Evolutionary conservation across 2,329 filamentous ascomycete genomes (phyloP).

Genomic region (Metarhizium brunneum): DNA sequence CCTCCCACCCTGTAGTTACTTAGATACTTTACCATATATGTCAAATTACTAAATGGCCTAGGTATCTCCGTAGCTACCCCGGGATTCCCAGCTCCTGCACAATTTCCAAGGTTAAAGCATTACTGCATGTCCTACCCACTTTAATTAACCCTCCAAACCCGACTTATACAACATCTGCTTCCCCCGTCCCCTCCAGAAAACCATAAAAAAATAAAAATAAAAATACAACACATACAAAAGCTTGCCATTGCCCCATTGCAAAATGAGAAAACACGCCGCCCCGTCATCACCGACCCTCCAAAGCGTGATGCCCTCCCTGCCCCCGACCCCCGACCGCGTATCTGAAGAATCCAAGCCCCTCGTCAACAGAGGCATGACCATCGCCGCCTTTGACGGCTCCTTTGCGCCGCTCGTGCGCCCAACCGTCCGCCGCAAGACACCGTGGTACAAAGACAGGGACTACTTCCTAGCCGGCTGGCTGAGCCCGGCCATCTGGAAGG

Average conservation of each 20-base stretch:
- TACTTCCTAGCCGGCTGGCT: conserved; percentile 17
- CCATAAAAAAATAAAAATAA: no score
- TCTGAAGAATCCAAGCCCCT: not conserved
- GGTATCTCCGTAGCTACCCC: not conserved
- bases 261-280: not conserved
- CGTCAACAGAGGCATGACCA: not conserved
- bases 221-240: no score
- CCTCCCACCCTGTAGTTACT: no score
- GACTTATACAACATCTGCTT: no score
- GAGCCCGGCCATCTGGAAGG: conserved; percentile 15
- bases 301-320: not conserved
- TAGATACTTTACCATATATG: no score
- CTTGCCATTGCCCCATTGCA: no score
- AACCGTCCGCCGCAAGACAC: conserved; percentile 7
- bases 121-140: no score
- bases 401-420: conserved; percentile 8
- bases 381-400: conserved; percentile 12
- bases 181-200: no score
- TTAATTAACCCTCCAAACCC: no score
- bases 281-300: not conserved
- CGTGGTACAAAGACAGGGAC: conserved; percentile 16
- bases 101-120: no score
- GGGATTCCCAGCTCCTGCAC: no score
- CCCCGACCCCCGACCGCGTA: not conserved
- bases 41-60: not conserved